Evolutionary conservation across 192 early-diverging fungal species (phyloP), one percentile per base, ranked within the genome.

Genomic region (Dissophora ornata): DNA sequence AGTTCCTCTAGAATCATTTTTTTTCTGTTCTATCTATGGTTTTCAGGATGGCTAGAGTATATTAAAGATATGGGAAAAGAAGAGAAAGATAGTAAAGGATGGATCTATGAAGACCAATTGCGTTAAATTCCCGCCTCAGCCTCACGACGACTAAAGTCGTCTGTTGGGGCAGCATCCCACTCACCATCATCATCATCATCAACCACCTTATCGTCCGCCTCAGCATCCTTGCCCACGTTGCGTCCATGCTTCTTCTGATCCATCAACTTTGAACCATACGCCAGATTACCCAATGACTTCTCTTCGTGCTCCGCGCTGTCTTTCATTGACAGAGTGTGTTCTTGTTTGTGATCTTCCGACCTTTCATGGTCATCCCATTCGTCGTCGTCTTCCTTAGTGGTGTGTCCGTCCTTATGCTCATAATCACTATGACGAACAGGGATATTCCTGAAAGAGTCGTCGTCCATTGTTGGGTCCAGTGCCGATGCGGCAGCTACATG

Each of bases 121-220:
- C 36, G 11, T 44, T 4, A 36, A 0, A 9, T 61, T 19, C 63
- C 73, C 3, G 73, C 73, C 18, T 41, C 32, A 7, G 42, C 8
- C n/a, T 77, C 73, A 15, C 73, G 65, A 34, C 73, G 65, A 13
- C 44, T 67, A 51, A 33, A 24, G 2, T 50, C 40, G 10, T 67
- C 65, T 12, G 58, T 29, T 10, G 64, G 58, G 1, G 59, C 33
- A 24, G 62, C 25, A 49, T 67, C 64, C 73, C 73, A 77, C 42
- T 67, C 73, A 6, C 67, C 65, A 22, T 67, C 73, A 2, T 62
- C 65, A 6, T 77, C 65, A 22, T 67, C 73, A 2, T 62, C 65
- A 2, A 77, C 59, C 1, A 44, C 36, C 28, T 60, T 53, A 15
- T 67, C 51, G 21, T 67, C 65, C 9, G 48, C 29, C 6, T n/a